Percentiles rank a stretch among this genome's conserved stretches.
These are phyloP conservation scores for Fusarium begoniae DNA, from an alignment of 2,329 filamentous ascomycete species.

Conservation along the genomic window DNA sequence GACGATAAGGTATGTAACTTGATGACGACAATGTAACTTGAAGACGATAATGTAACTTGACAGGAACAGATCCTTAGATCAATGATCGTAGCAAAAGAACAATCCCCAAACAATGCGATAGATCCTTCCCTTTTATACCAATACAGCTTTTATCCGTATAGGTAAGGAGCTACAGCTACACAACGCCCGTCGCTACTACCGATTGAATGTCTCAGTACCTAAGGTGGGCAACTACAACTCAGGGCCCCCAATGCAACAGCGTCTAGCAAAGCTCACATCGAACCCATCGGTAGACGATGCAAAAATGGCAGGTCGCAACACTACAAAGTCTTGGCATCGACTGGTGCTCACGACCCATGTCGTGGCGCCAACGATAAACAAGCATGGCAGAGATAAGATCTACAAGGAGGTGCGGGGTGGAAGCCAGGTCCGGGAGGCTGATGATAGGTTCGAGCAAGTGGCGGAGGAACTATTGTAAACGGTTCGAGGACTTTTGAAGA, in stretches of 20 bases:
- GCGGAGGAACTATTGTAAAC: constrained; percentile 36
- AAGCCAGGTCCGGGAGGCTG: constrained; percentile 6
- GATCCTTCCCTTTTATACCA: constrained; percentile 25
- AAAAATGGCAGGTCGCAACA: constrained; percentile 39
- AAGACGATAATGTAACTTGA: neutral
- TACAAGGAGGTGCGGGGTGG: constrained; percentile 17
- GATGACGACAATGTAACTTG: no score
- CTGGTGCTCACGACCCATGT: constrained; percentile 23
- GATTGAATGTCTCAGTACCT: neutral
- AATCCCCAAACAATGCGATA: neutral
- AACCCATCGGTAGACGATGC: constrained; percentile 25
- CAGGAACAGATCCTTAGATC: neutral
- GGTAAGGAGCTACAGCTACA: neutral
- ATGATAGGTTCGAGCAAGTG: constrained; percentile 30
- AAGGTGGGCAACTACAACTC: neutral
- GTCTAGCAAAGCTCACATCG: neutral
- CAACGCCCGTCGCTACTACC: neutral
- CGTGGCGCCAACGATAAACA: constrained; percentile 5
- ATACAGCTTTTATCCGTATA: neutral
- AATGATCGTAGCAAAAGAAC: neutral
- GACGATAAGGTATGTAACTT: neutral
- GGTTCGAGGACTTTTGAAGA: neutral
- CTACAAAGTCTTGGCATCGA: constrained; percentile 29
- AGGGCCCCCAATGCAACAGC: neutral
- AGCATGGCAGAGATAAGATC: constrained; percentile 18